A percentile compares a stretch with the other conserved stretches of the same genome.
phyloP scores from a whole-genome alignment of 306 rosid genomes.

The Fragaria vesca region DNA sequence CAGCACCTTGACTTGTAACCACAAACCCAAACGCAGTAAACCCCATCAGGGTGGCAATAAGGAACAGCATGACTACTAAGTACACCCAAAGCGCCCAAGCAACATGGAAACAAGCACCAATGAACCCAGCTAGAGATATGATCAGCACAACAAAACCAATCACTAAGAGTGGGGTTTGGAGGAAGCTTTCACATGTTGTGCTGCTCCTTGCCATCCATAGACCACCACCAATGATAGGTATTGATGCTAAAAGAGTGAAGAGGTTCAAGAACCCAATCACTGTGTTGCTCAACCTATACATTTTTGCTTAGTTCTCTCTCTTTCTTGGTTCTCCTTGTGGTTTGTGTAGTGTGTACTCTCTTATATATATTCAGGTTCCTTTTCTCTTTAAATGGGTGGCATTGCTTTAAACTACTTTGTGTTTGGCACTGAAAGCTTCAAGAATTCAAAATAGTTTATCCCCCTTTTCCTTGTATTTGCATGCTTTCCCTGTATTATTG shows the following conservation, averaged over 20 bases:
- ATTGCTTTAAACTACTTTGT: slow-evolving; percentile 28
- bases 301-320: slow-evolving; percentile 18
- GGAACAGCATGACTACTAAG: slow-evolving; percentile 70
- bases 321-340: slow-evolving; percentile 7
- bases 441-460: slow-evolving; percentile 31
- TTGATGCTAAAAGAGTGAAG: slow-evolving; percentile 79
- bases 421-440: slow-evolving; percentile 15
- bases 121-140: slow-evolving; percentile 82
- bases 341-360: slow-evolving; percentile 5
- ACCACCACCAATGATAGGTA: slow-evolving; percentile 91
- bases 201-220: slow-evolving; percentile 90
- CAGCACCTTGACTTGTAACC: slow-evolving; percentile 71
- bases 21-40: slow-evolving; percentile 79
- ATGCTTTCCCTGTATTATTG: slow-evolving; percentile 16
- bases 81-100: slow-evolving; percentile 94
- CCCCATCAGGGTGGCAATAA: slow-evolving; percentile 61
- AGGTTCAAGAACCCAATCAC: slow-evolving; percentile 87
- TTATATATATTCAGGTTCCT: slow-evolving; percentile 26
- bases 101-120: slow-evolving; percentile 92
- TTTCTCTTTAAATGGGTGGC: slow-evolving; percentile 29
- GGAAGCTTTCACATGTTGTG: slow-evolving; percentile 74
- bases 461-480: slow-evolving; percentile 8
- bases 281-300: slow-evolving; percentile 91
- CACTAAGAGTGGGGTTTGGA: slow-evolving; percentile 79
- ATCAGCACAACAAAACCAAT: slow-evolving; percentile 76